Conservation (phyloP, 768 basidiomycete species). For the Boletus pseudo-olivaceus region DNA sequence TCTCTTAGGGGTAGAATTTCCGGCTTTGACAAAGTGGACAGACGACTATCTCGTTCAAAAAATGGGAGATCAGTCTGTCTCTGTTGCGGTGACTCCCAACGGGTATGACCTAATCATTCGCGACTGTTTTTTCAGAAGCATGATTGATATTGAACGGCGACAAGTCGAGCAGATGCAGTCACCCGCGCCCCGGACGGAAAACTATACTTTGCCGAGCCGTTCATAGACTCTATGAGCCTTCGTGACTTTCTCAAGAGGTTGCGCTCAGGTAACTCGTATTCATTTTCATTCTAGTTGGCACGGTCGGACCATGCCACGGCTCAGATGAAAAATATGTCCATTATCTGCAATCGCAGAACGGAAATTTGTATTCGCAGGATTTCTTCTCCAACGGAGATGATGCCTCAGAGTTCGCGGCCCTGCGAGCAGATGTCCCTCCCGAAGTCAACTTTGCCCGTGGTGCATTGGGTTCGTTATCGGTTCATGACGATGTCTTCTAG, state of each 20-base stretch:
- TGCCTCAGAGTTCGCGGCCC: constrained; percentile 56
- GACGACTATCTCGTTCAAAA: constrained; percentile 54
- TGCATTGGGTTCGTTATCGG: constrained; percentile 59
- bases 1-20: constrained; percentile 44
- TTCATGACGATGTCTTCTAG: neutral
- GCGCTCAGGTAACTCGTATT: constrained; percentile 30
- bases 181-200: constrained; percentile 47
- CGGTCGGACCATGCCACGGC: neutral
- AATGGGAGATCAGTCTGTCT: constrained; percentile 55
- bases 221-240: constrained; percentile 66
- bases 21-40: constrained; percentile 57
- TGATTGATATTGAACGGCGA: constrained; percentile 17
- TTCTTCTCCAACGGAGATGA: constrained; percentile 38
- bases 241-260: constrained; percentile 44
- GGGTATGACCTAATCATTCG: constrained; percentile 48
- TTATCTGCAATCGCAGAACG: constrained; percentile 91
- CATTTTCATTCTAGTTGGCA: neutral
- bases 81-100: constrained; percentile 79
- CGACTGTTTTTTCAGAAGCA: neutral
- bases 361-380: constrained; percentile 64
- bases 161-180: constrained; percentile 76
- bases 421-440: constrained; percentile 63
- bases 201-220: constrained; percentile 75
- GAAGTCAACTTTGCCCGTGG: constrained; percentile 74
- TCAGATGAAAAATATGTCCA: constrained; percentile 36